These are phyloP conservation scores for Podila clonocystis DNA, from an alignment of 192 early-diverging fungal genomes.

Conservation along the genomic window DNA sequence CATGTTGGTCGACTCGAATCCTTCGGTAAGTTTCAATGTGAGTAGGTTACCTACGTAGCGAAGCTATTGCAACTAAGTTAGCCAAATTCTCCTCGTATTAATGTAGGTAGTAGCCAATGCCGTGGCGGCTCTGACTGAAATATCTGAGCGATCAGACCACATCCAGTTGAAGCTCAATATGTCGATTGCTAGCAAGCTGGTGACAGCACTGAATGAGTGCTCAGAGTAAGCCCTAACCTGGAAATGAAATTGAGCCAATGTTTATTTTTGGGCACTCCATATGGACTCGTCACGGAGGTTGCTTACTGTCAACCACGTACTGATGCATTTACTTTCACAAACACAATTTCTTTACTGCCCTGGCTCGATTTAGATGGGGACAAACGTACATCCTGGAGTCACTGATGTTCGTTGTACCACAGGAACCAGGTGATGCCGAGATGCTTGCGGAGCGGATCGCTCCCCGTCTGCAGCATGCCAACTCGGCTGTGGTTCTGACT, in stretches of 20 bases:
- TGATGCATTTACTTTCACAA: background rate
- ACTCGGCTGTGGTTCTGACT: slow-evolving; percentile 89
- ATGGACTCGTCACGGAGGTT: too few species aligned
- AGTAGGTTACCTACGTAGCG: too few species aligned
- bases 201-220: slow-evolving; percentile 95
- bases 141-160: slow-evolving; percentile 87
- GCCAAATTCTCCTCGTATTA: background rate
- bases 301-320: background rate
- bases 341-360: background rate
- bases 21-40: slow-evolving; percentile 65
- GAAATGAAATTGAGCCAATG: too few species aligned
- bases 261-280: background rate
- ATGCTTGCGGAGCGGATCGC: slow-evolving; percentile 89
- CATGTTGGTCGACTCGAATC: slow-evolving; percentile 90
- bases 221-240: slow-evolving; percentile 73
- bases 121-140: slow-evolving; percentile 92
- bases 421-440: slow-evolving; percentile 89
- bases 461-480: slow-evolving; percentile 94
- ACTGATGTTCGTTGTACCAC: slow-evolving; percentile 90
- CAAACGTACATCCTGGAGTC: slow-evolving; percentile 95
- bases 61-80: background rate
- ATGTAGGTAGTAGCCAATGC: slow-evolving; percentile 94
- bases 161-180: slow-evolving; percentile 90
- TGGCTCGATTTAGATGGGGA: slow-evolving; percentile 75
- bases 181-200: slow-evolving; percentile 88